Evolutionary conservation across 345 rosid genomes (phyloP), one percentile per base, ranked within the genome.

Genomic region (Euphorbia peplus): DNA sequence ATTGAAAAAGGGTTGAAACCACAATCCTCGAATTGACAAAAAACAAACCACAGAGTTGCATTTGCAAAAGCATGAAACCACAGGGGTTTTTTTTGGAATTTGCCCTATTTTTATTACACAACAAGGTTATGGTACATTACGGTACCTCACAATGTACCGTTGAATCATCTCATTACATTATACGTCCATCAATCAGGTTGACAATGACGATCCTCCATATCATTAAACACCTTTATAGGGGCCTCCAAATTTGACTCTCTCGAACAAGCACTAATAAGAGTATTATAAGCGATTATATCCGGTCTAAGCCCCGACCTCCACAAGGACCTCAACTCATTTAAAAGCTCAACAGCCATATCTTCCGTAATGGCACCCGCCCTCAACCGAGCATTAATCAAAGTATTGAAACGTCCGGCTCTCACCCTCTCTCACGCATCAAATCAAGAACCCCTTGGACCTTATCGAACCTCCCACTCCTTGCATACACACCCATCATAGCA

Each of bases 151-250:
- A n/a, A n/a, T n/a, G n/a, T n/a, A n/a, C n/a, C n/a, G n/a, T n/a
- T n/a, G n/a, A n/a, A n/a, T n/a, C n/a, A n/a, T n/a, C n/a, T 91
- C 96, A 93, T 91, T 22, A 96, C 90, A 77, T 93, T 93, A 65
- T 93, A 93, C 66, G 98, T 93, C 98, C 98, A 93, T 54, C 91
- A 71, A 69, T 91, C 98, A 75, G 97, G 95, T 73, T 87, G 91
- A 72, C 98, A 93, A 8, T 72, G 70, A 78, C 75, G 76, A n/a
- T 70, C 72, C 81, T 85, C 93, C 96, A 93, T 83, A 61, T 93
- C 89, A 42, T 77, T 83, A 68, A 79, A 89, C 83, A 89, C 86
- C 74, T 81, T 89, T 73, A 65, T 70, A 0, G 93, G 95, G 72
- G 84, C 96, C 39, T 84, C 91, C 87, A 93, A 80, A 79, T 89